These are phyloP conservation scores for Prunus kanzakura DNA, from an alignment of 306 rosid species.

Conservation along the genomic window DNA sequence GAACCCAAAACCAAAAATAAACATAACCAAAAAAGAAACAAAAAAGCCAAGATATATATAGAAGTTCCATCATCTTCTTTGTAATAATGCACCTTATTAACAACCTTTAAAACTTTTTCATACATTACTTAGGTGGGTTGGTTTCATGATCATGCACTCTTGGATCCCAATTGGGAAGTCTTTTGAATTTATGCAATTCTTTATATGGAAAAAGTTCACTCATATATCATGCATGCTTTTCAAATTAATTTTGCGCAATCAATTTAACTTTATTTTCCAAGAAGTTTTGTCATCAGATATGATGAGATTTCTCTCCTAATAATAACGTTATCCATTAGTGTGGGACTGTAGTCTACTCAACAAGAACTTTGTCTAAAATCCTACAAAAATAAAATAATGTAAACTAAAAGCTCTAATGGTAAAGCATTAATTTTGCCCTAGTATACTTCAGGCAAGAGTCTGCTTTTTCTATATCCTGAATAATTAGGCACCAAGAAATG, in stretches of 20 bases:
- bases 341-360: neutral
- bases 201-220: slow-evolving; percentile 25
- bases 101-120: slow-evolving; percentile 19
- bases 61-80: neutral
- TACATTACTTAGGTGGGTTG: slow-evolving; percentile 8
- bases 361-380: neutral
- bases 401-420: neutral
- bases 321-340: neutral
- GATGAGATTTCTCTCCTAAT: neutral
- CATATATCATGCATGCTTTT: neutral
- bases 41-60: neutral
- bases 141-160: neutral
- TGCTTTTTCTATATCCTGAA: neutral
- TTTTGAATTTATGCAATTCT: neutral
- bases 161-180: neutral
- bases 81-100: slow-evolving; percentile 22
- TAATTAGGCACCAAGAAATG: neutral
- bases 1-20: neutral
- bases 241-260: slow-evolving; percentile 1
- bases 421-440: no score
- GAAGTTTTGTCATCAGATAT: neutral
- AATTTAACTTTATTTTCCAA: neutral
- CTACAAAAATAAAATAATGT: neutral
- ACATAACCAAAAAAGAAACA: no score
- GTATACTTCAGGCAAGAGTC: neutral